A percentile compares a stretch with the other conserved stretches of the same genome.
These are phyloP conservation scores for Syzygium grande DNA, from an alignment of 345 rosid species.

Conservation along the genomic window DNA sequence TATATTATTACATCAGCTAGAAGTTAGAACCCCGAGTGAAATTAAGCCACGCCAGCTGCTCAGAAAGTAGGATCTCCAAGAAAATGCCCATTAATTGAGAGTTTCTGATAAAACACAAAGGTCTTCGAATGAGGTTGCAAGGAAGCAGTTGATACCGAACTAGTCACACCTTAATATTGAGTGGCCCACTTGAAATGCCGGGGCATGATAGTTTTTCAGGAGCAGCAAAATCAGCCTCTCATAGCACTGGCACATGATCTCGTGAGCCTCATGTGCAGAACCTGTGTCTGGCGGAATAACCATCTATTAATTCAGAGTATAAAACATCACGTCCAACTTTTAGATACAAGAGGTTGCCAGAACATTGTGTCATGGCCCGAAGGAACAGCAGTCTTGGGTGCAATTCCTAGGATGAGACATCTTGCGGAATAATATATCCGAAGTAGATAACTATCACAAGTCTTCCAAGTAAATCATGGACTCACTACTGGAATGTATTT, in stretches of 20 bases:
- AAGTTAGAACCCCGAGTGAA: background rate
- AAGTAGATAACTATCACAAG: constrained; percentile 24
- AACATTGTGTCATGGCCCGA: background rate
- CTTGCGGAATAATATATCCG: background rate
- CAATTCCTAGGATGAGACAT: background rate
- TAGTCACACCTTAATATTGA: background rate
- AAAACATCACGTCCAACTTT: background rate
- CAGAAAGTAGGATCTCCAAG: background rate
- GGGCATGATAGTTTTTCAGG: background rate
- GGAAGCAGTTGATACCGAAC: background rate
- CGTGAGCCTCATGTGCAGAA: background rate
- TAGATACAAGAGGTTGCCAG: background rate
- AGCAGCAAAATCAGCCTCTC: background rate
- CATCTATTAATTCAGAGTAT: background rate
- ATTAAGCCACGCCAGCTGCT: background rate
- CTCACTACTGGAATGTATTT: constrained; percentile 41
- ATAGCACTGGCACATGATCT: background rate
- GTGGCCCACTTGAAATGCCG: background rate
- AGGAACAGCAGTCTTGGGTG: background rate
- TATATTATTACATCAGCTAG: background rate
- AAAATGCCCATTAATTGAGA: background rate
- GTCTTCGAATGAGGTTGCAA: background rate
- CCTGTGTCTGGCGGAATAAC: background rate
- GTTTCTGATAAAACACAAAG: background rate
- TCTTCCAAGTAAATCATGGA: constrained; percentile 59